Evolutionary conservation across 169 alveolate species (phyloP), one percentile per base, ranked within the genome.

Genomic region (Neospora caninum): DNA sequence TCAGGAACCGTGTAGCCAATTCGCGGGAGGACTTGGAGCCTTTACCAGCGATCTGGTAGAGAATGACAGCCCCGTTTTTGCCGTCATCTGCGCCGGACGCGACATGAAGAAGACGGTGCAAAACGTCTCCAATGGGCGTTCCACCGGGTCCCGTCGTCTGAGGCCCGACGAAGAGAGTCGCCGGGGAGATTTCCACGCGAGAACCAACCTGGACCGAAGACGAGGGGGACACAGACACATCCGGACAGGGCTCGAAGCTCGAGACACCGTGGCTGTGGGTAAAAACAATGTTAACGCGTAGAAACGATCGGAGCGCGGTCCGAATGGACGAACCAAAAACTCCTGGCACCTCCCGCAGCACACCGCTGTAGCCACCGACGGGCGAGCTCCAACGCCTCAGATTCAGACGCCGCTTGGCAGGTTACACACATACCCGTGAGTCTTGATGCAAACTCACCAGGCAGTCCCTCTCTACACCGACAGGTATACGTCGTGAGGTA

Each of bases 81-180:
- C 42, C 45, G 84, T 73, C 45, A 13, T n/a, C 45, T 13, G 16
- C 9, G 16, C 45, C 84, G 7, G 84, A 18, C 1, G 84, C 84
- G 25, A 36, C 84, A 13, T 31, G 39, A 1, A 36, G 49, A 22
- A 73, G 18, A 4, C 84, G 84, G 49, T 73, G 84, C 43, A 73
- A 43, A 4, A 73, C 27, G 49, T 73, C 84, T n/a, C 84, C 84
- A 16, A 73, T 36, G n/a, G 73, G 73, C 31, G 73, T 64, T 2
- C 84, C 84, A 13, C 84, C 84, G 31, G 49, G 49, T 4, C 45
- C 84, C 18, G 39, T 73, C 42, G 39, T 10, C 84, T 73, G 84
- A 16, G 84, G 84, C 38, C 84, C 84, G 27, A 31, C 84, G 43
- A 73, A 73, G 39, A 73, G 84, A 18, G 84, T 36, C 42, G 84